Conservation (phyloP, 768 basidiomycete genomes). For the Pleurotus citrinopileatus region DNA sequence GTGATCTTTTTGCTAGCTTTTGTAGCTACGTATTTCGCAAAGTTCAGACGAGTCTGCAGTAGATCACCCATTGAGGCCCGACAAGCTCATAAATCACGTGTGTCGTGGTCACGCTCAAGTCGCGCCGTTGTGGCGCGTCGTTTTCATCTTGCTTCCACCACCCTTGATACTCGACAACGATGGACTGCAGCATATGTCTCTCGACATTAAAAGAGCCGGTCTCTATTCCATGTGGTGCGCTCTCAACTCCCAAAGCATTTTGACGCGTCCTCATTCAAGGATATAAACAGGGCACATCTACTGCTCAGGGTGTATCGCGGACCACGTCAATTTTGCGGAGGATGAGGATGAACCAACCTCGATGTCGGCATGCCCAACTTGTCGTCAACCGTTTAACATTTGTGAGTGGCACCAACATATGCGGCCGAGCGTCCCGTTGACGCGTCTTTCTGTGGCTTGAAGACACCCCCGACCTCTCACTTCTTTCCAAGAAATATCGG, state of each 20-base stretch:
- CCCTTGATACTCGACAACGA: not conserved
- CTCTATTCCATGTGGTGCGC: slow-evolving; percentile 10
- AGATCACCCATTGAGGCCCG: no score
- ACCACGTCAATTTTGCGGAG: slow-evolving; percentile 8
- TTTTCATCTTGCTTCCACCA: no score
- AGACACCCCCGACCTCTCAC: slow-evolving; percentile 32
- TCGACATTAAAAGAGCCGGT: not conserved
- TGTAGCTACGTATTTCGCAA: slow-evolving; percentile 61
- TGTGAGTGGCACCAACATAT: slow-evolving; percentile 25
- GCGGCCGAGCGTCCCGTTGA: no score
- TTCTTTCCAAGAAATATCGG: slow-evolving; percentile 49
- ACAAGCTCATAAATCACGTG: no score
- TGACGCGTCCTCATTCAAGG: not conserved
- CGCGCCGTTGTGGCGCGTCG: no score
- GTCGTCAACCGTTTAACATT: not conserved
- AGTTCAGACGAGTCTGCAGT: slow-evolving; percentile 18
- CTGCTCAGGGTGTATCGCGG: slow-evolving; percentile 7
- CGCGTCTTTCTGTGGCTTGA: not conserved
- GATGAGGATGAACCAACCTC: not conserved
- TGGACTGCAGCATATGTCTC: slow-evolving; percentile 7
- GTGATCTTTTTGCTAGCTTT: slow-evolving; percentile 64
- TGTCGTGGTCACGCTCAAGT: not conserved
- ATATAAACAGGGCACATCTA: slow-evolving; percentile 13
- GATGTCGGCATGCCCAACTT: slow-evolving; percentile 3
- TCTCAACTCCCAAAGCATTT: no score